Percentiles rank a stretch among this genome's conserved stretches.
These are phyloP conservation scores for Moricandia moricandioides DNA, from an alignment of 345 rosid species.

Conservation along the genomic window DNA sequence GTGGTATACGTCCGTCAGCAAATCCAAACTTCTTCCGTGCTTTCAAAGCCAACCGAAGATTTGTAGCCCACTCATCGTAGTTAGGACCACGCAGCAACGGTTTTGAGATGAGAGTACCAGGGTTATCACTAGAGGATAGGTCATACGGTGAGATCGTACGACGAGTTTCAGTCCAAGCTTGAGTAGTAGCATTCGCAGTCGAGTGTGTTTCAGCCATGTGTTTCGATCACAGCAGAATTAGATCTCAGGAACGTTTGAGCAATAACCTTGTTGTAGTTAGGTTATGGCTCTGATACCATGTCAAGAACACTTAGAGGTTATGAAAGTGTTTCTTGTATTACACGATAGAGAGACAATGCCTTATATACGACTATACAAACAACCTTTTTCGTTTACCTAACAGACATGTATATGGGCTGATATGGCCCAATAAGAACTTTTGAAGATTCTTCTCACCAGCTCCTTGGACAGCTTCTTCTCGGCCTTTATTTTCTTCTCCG, in stretches of 20 bases:
- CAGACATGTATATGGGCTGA: neutral
- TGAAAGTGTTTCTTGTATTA: neutral
- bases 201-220: neutral
- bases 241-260: neutral
- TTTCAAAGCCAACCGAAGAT: too few relatives aligned
- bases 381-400: neutral
- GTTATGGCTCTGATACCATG: neutral
- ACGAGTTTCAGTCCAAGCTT: neutral
- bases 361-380: neutral
- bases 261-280: neutral
- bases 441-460: conserved; percentile 28
- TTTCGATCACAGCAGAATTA: neutral
- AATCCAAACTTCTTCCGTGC: too few relatives aligned
- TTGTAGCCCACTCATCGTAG: too few relatives aligned
- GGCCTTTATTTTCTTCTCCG: conserved; percentile 78
- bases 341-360: neutral
- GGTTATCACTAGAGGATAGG: too few relatives aligned
- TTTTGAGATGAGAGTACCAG: too few relatives aligned
- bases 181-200: neutral
- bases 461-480: conserved; percentile 71
- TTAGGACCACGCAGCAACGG: too few relatives aligned
- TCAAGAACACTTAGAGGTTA: neutral
- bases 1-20: too few relatives aligned
- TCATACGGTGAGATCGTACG: too few relatives aligned
- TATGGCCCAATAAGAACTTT: neutral